Evolutionary conservation across 305 asterid genomes (phyloP), one percentile per base, ranked within the genome.

Genomic region (Fraxinus angustifolia): DNA sequence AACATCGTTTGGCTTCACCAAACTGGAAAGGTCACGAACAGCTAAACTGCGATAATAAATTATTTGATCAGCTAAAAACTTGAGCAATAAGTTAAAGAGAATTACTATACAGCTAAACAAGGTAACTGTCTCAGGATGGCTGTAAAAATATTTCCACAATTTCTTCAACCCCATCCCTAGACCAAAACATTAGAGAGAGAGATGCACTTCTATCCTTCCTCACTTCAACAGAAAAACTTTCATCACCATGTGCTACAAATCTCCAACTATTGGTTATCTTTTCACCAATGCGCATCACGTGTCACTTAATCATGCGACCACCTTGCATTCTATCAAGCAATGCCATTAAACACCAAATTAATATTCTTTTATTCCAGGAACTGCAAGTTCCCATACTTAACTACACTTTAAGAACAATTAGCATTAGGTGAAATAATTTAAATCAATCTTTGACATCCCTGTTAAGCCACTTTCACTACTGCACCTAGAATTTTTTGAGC

Each of bases 21-120:
- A 82, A 89, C 85, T 91, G 83, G 99, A 94, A 79, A 95, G 92
- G 89, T 95, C 98, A 77, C 95, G 96, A 75, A 92, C 98, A 78
- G 98, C 98, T 85, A 94, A 92, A 87, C 97, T 95, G 95, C 80
- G 85, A 77, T 16, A 68, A 56, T 31, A 53, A 77, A 71, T 77
- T 33, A 82, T 8, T 48, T 48, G 17, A 48, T 48, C 58, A 48
- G 19, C 58, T 48, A 14, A 14, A 48, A 48, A 45, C 58, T 48
- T 6, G 6, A 33, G 77, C 70, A 26, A 60, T 62, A 75, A 19
- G 81, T 23, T 48, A 42, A 67, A 60, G 67, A 26, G 73, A 34
- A 76, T 3, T 30, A 45, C 17, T 45, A 12, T 45, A 3, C 6
- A 12, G 17, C 19, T 48, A 48, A 12, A 48, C 3, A 48, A 48